These are phyloP conservation scores for Trichomonas gallinae DNA, from an alignment of 208 protist species.

Conservation along the genomic window DNA sequence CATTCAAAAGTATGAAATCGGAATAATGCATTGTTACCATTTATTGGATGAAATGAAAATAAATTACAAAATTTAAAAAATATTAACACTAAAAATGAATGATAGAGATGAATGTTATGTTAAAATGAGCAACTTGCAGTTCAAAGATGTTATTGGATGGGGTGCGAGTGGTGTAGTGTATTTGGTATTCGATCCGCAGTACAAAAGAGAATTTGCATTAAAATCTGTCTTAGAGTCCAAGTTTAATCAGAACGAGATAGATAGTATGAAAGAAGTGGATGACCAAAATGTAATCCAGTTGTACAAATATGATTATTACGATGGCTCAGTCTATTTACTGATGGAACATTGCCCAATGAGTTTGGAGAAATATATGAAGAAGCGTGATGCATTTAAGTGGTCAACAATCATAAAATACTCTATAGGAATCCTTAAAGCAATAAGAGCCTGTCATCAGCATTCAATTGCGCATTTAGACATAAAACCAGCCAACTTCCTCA, in stretches of 20 bases:
- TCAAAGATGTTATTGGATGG: background rate
- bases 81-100: background rate
- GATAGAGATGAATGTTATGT: background rate
- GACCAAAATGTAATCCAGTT: background rate
- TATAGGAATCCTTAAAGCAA: background rate
- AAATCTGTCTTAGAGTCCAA: background rate
- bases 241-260: background rate
- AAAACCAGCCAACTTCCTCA: background rate
- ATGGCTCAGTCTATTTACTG: background rate
- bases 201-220: background rate
- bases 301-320: background rate
- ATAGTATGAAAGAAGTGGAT: background rate
- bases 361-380: background rate
- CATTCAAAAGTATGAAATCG: too few species aligned
- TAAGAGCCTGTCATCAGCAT: background rate
- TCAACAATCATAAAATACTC: background rate
- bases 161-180: background rate
- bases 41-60: too few species aligned
- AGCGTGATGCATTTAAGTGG: background rate
- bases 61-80: too few species aligned
- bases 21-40: too few species aligned
- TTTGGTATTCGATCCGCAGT: background rate
- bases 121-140: background rate
- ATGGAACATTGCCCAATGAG: background rate
- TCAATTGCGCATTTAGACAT: background rate